Percentiles rank a stretch among this genome's conserved stretches.
phyloP scores from a whole-genome alignment of 345 rosid species.

The Salix suchowensis region DNA sequence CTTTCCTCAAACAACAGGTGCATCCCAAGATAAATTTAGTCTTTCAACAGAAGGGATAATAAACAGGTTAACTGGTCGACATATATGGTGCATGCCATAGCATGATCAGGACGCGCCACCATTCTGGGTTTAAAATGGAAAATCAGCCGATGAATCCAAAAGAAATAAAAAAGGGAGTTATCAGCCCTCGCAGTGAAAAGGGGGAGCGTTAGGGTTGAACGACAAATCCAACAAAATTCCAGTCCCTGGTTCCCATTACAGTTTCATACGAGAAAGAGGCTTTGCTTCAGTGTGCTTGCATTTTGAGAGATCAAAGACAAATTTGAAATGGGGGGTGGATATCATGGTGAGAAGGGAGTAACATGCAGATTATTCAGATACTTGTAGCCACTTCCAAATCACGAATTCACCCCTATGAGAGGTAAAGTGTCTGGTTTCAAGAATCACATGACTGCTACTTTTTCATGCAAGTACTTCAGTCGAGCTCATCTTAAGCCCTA shows the following conservation, averaged over 20 bases:
- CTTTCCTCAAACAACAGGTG: background rate
- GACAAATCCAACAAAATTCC: background rate
- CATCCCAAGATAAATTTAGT: background rate
- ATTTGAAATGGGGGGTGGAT: background rate
- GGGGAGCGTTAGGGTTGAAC: background rate
- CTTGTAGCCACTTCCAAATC: background rate
- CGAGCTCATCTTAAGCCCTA: background rate
- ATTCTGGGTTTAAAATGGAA: background rate
- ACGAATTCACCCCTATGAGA: background rate
- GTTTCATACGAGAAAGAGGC: background rate
- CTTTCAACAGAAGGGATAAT: background rate
- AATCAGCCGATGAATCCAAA: background rate
- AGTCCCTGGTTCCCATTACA: background rate
- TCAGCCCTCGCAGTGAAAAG: background rate
- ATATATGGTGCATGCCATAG: background rate
- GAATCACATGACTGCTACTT: background rate
- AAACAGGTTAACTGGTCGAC: background rate
- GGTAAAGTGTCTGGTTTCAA: background rate
- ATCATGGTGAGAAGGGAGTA: background rate
- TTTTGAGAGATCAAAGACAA: conserved; percentile 1
- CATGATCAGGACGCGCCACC: background rate
- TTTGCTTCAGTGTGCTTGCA: background rate
- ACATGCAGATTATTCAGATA: background rate
- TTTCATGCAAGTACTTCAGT: background rate
- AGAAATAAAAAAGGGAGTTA: background rate